phyloP scores from a whole-genome alignment of 441 rosid genomes.

The Aquilaria agallochum region DNA sequence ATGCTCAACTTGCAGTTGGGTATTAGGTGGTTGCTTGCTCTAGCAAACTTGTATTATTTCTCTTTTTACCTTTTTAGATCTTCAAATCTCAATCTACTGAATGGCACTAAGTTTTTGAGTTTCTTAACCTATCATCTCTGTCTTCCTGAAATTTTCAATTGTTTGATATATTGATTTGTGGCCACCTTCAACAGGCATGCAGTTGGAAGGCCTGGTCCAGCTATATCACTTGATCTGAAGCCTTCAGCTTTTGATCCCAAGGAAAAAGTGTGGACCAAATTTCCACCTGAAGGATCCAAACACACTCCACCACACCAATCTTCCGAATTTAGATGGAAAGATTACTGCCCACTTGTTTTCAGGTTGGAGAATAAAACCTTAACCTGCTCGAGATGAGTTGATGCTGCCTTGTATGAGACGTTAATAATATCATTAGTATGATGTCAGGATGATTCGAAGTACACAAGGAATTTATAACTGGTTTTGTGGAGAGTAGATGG shows the following conservation, averaged over 20 bases:
- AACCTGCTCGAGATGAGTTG: slow-evolving; percentile 6
- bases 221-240: slow-evolving; percentile 79
- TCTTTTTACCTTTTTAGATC: too few relatives aligned
- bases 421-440: too few relatives aligned
- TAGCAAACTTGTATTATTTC: too few relatives aligned
- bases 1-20: slow-evolving; percentile 98
- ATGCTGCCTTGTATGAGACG: too few relatives aligned
- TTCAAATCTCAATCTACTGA: too few relatives aligned
- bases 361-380: slow-evolving; percentile 40
- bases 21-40: slow-evolving; percentile 57
- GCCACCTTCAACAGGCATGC: slow-evolving; percentile 55
- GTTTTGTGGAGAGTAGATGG: too few relatives aligned
- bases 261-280: slow-evolving; percentile 96
- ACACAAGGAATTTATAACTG: too few relatives aligned
- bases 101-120: too few relatives aligned
- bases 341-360: slow-evolving; percentile 97
- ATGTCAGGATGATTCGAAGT: too few relatives aligned
- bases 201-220: slow-evolving; percentile 91
- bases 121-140: too few relatives aligned
- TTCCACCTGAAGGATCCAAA: slow-evolving; percentile 93
- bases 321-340: slow-evolving; percentile 96
- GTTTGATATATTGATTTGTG: slow-evolving; percentile 3
- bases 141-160: too few relatives aligned
- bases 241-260: slow-evolving; percentile 91
- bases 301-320: slow-evolving; percentile 97